Evolutionary conservation across 345 rosid species (phyloP), one percentile per base, ranked within the genome.

Genomic region (Dipteronia dyeriana): DNA sequence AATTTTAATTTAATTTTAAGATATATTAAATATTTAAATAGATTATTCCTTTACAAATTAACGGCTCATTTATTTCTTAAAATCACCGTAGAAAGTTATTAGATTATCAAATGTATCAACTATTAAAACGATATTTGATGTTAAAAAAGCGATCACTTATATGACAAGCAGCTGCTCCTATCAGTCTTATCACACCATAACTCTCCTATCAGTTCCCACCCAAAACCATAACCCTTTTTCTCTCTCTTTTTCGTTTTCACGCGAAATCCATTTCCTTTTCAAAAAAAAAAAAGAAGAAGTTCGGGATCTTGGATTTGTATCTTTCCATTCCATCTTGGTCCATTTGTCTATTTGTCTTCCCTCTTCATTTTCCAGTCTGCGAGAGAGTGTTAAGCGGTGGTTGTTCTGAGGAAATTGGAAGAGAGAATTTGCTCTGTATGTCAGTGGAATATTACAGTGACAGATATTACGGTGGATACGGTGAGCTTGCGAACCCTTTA

Each of bases 401-500:
- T 73, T 59, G 23, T 13, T 54, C 2, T 41, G 66, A n/a, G n/a
- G 17, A 10, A 14, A 72, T 45, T 63, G 61, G 9, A 74, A 29
- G 69, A 64, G 69, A 74, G 68, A 74, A 74, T 47, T 63, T 19
- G 77, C 77, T 74, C 77, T 88, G 92, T 86, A 87, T 90, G 92
- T 88, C 89, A 86, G 83, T 77, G 72, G 84, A 75, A 78, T 77
- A 82, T 78, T 88, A 82, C 80, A 20, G 82, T 59, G 86, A 82
- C 76, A 80, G 79, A 62, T 79, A 76, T 84, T 73, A 78, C 83
- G 83, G 85, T 80, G 86, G 86, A 86, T 83, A 82, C 81, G 83
- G 88, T 75, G 87, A 82, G 86, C 85, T 91, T 71, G 88, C 84
- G 23, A 89, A 88, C 62, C 93, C 93, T 38, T 78, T 82, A 64